Evolutionary conservation across 192 early-diverging fungal genomes (phyloP).

Genomic region (Mortierella hygrophila): DNA sequence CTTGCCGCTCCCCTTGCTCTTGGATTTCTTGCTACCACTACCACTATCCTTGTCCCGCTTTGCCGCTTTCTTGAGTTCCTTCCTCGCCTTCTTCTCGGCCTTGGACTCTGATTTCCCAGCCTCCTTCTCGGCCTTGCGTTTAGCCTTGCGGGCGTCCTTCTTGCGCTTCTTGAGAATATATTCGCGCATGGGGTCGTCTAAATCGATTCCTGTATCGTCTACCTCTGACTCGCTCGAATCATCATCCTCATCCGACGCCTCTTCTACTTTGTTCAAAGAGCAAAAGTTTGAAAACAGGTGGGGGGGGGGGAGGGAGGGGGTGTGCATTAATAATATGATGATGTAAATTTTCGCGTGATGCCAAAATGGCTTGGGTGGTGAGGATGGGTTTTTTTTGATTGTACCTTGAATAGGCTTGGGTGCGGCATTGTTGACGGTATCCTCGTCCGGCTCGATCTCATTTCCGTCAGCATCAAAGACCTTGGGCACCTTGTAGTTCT

Average conservation of each 20-base stretch:
- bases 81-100: constrained; percentile 30
- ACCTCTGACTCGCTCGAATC: constrained; percentile 51
- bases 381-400: neutral
- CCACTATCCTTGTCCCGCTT: constrained; percentile 11
- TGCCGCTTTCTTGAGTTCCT: constrained; percentile 34
- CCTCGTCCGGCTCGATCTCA: constrained; percentile 56
- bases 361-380: neutral
- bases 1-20: neutral
- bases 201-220: constrained; percentile 69
- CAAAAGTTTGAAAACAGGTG: neutral
- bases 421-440: constrained; percentile 42
- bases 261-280: constrained; percentile 7
- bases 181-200: constrained; percentile 80
- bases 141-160: constrained; percentile 57
- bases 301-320: neutral
- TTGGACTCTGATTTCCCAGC: constrained; percentile 40
- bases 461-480: constrained; percentile 64
- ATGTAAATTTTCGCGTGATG: neutral
- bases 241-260: constrained; percentile 24
- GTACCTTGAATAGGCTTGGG: constrained; percentile 53
- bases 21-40: neutral
- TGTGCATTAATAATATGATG: neutral
- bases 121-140: constrained; percentile 52
- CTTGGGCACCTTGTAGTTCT: constrained; percentile 73
- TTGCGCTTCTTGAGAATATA: constrained; percentile 75